Conservation (phyloP, 768 basidiomycete genomes). For the Saitozyma sp. region DNA sequence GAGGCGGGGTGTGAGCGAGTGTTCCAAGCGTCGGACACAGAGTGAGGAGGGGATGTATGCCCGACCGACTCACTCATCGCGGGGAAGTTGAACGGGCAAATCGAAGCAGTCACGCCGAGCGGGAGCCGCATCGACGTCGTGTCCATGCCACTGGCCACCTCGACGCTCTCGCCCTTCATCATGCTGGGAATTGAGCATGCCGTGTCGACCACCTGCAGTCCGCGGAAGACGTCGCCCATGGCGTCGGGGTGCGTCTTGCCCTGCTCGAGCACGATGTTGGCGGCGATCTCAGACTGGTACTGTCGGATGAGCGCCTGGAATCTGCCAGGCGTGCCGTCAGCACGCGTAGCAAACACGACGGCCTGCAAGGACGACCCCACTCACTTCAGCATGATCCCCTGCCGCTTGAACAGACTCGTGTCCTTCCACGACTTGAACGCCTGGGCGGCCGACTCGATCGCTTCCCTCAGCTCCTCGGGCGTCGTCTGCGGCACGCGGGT, state of each 20-base stretch:
- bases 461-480: conserved; percentile 70
- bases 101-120: conserved; percentile 72
- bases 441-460: conserved; percentile 72
- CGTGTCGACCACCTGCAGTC: conserved; percentile 63
- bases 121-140: conserved; percentile 77
- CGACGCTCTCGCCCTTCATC: conserved; percentile 80
- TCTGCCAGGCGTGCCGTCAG: conserved; percentile 55
- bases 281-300: conserved; percentile 77
- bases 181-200: conserved; percentile 74
- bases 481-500: conserved; percentile 86
- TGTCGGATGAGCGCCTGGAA: conserved; percentile 79
- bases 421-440: conserved; percentile 84
- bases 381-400: conserved; percentile 81
- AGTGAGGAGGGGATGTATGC: neutral
- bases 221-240: conserved; percentile 86
- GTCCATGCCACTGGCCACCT: conserved; percentile 88
- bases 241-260: conserved; percentile 91
- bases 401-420: conserved; percentile 76
- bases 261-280: conserved; percentile 85
- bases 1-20: neutral
- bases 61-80: conserved; percentile 14
- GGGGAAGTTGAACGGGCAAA: conserved; percentile 56
- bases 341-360: neutral
- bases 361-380: conserved; percentile 34
- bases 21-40: neutral